Conservation (phyloP, 192 early-diverging fungal genomes). For the Phlyctochytrium bullatum region DNA sequence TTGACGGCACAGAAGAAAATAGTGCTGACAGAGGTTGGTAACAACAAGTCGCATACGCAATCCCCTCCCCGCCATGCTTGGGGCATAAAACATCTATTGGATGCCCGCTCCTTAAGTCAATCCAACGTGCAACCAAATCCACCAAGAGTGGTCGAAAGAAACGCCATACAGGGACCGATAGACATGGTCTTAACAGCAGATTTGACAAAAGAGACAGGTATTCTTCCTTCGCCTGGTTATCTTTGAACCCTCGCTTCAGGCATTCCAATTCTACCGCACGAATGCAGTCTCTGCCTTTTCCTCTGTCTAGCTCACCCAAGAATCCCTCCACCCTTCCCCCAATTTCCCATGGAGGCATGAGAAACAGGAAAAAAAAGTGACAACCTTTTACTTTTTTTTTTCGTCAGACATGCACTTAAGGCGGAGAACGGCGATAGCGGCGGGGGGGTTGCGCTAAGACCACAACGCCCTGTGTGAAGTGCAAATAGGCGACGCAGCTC, state of each 20-base stretch:
- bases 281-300: too few relatives aligned
- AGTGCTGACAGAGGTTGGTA: not conserved
- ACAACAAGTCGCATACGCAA: not conserved
- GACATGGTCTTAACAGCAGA: slow-evolving; percentile 34
- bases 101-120: not conserved
- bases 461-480: too few relatives aligned
- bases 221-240: not conserved
- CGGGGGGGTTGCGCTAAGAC: too few relatives aligned
- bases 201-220: slow-evolving; percentile 14
- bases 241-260: not conserved
- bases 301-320: not conserved
- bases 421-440: too few relatives aligned
- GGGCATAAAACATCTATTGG: not conserved
- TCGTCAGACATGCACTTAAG: too few relatives aligned
- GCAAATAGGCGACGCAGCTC: too few relatives aligned
- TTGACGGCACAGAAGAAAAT: not conserved
- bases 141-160: slow-evolving; percentile 73
- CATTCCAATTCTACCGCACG: not conserved
- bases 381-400: not conserved
- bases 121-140: slow-evolving; percentile 79
- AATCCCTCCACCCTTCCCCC: not conserved
- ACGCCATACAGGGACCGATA: slow-evolving; percentile 31
- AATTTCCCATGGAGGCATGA: not conserved
- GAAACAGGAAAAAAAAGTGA: not conserved
- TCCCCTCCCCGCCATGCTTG: not conserved